A percentile compares a stretch with the other conserved stretches of the same genome.
These are phyloP conservation scores for Irpex sp. DNA, from an alignment of 1,284 basidiomycete species.

Conservation along the genomic window DNA sequence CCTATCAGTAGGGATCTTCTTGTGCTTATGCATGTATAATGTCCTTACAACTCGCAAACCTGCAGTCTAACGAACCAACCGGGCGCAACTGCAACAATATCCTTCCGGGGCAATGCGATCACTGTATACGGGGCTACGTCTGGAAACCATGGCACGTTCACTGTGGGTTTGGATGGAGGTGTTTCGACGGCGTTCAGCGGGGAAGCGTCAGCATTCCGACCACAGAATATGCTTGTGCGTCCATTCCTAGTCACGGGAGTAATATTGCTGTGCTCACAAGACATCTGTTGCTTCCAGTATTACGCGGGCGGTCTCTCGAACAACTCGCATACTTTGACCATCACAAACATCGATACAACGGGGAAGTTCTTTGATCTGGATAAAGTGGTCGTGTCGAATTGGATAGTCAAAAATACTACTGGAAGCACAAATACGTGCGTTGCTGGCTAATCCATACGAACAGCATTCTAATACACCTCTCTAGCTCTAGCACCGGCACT, in stretches of 20 bases:
- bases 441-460: neutral
- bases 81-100: slow-evolving; percentile 7
- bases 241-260: neutral
- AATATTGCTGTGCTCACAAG: neutral
- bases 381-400: neutral
- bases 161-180: slow-evolving; percentile 11
- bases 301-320: neutral
- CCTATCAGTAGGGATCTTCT: slow-evolving; percentile 15
- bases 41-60: neutral
- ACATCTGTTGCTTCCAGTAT: neutral
- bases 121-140: slow-evolving; percentile 16
- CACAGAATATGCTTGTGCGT: neutral
- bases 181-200: neutral
- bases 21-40: neutral
- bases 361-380: neutral
- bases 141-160: slow-evolving; percentile 15
- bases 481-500: neutral
- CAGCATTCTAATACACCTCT: neutral
- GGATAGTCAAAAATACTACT: neutral
- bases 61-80: slow-evolving; percentile 8
- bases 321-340: neutral
- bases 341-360: neutral
- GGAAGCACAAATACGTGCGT: neutral
- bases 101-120: slow-evolving; percentile 16
- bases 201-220: neutral